Evolutionary conservation across 805 yeast species (phyloP).

Genomic region (Ogataea thermomethanolica): DNA sequence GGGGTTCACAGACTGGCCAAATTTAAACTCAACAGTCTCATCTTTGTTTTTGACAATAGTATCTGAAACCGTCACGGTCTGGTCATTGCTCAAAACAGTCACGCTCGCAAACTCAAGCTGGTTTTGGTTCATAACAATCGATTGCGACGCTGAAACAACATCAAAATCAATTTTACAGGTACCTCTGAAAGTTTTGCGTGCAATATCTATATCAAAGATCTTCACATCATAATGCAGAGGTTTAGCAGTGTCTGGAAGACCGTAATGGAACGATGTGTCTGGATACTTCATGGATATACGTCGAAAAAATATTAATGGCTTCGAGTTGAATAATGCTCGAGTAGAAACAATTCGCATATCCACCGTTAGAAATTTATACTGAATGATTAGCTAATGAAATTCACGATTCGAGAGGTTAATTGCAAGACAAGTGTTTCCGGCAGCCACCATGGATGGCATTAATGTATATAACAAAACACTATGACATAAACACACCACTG

Average conservation of each 20-base stretch:
- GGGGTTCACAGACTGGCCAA: constrained; percentile 38
- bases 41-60: constrained; percentile 35
- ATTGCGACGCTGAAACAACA: constrained; percentile 40
- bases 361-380: neutral
- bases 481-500: too few species aligned
- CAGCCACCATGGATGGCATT: too few species aligned
- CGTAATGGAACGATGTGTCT: constrained; percentile 46
- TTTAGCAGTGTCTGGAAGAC: constrained; percentile 44
- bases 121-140: constrained; percentile 47
- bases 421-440: too few species aligned
- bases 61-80: constrained; percentile 27
- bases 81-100: constrained; percentile 16
- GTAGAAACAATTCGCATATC: constrained; percentile 4
- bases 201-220: constrained; percentile 54
- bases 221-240: constrained; percentile 75
- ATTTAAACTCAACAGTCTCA: constrained; percentile 61
- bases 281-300: constrained; percentile 15
- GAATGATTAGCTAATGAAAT: too few species aligned
- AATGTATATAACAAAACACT: too few species aligned
- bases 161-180: constrained; percentile 44
- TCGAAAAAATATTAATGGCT: neutral
- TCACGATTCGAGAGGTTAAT: neutral
- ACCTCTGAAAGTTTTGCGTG: constrained; percentile 45
- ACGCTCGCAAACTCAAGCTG: constrained; percentile 35
- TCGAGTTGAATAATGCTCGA: neutral